Evolutionary conservation across 208 protist genomes (phyloP).

Genomic region (Balamuthia mandrillaris): DNA sequence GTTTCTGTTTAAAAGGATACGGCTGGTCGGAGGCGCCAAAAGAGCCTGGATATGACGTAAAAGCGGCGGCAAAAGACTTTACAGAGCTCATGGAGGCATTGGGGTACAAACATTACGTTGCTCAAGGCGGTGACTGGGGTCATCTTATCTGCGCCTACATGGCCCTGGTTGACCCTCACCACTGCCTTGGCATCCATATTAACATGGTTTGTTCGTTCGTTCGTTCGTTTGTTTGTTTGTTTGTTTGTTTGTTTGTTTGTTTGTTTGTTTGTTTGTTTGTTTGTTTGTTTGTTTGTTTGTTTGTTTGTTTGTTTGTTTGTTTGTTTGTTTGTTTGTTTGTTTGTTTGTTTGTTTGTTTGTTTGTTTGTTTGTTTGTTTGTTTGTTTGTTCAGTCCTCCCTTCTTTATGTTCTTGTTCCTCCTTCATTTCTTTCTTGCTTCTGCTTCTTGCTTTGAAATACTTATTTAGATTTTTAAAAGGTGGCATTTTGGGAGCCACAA

Average conservation of each 20-base stretch:
- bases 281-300: no score
- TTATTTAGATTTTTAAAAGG: no score
- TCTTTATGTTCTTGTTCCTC: background rate
- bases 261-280: no score
- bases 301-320: no score
- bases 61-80: background rate
- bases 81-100: background rate
- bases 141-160: background rate
- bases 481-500: no score
- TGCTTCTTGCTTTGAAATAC: no score
- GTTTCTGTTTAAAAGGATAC: background rate
- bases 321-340: no score
- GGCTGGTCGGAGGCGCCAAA: background rate
- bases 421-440: background rate
- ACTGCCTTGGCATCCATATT: background rate
- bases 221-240: no score
- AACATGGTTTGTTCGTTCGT: no score
- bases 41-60: background rate
- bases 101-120: conserved; percentile 11
- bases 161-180: background rate
- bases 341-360: no score
- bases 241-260: no score
- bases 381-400: background rate
- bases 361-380: no score
- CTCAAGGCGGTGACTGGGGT: conserved; percentile 28